Conservation (phyloP, 495 filamentous ascomycete species). For the Trichoderma orchidacearum region DNA sequence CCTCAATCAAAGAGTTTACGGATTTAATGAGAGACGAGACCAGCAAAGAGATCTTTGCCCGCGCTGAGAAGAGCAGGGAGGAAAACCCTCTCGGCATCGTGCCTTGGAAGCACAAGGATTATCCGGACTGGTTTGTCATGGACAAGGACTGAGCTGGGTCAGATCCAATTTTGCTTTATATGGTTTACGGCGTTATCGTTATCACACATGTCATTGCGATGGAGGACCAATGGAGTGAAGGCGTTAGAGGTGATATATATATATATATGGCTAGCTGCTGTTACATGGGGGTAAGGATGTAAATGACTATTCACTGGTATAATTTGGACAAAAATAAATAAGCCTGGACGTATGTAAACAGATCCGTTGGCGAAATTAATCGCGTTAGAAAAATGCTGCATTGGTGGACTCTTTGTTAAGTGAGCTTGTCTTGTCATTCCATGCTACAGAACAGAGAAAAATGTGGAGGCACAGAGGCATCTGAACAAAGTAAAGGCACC, state of each 20-base stretch:
- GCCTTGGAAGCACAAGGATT: slow-evolving; percentile 32
- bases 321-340: too few relatives aligned
- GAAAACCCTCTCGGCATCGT: slow-evolving; percentile 33
- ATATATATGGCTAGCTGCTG: too few relatives aligned
- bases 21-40: slow-evolving; percentile 22
- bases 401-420: too few relatives aligned
- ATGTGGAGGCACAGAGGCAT: too few relatives aligned
- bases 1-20: slow-evolving; percentile 29
- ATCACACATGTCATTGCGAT: not conserved
- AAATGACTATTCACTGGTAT: too few relatives aligned
- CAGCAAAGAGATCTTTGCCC: slow-evolving; percentile 23
- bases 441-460: too few relatives aligned
- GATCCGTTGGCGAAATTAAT: too few relatives aligned
- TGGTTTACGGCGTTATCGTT: not conserved
- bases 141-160: not conserved
- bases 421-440: too few relatives aligned
- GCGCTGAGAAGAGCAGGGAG: slow-evolving; percentile 27
- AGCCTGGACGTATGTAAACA: too few relatives aligned
- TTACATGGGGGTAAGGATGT: too few relatives aligned
- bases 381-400: too few relatives aligned
- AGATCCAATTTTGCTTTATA: not conserved
- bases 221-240: not conserved
- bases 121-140: slow-evolving; percentile 30
- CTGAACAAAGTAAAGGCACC: too few relatives aligned
- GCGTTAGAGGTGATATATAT: not conserved